These are phyloP conservation scores for Amanita polypyramis DNA, from an alignment of 768 basidiomycete genomes.

Conservation along the genomic window DNA sequence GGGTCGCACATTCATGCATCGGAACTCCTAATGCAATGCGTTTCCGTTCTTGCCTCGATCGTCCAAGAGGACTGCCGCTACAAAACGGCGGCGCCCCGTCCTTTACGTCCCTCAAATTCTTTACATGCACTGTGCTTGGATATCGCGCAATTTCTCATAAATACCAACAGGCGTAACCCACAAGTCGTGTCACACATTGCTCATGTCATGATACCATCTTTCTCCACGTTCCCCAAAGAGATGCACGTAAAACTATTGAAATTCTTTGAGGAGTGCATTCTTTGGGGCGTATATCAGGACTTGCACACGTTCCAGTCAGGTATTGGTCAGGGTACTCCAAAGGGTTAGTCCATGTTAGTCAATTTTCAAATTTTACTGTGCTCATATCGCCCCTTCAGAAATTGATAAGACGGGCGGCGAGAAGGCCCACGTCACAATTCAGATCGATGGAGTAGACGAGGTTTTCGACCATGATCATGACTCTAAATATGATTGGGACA, in stretches of 20 bases:
- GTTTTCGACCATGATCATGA: slow-evolving; percentile 10
- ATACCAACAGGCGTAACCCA: slow-evolving; percentile 40
- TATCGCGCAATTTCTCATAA: slow-evolving; percentile 56
- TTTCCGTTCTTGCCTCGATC: slow-evolving; percentile 51
- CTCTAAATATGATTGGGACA: slow-evolving; percentile 20
- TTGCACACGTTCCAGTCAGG: slow-evolving; percentile 27
- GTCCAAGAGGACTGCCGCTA: slow-evolving; percentile 67
- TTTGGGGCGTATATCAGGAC: slow-evolving; percentile 43
- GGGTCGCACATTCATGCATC: slow-evolving; percentile 26
- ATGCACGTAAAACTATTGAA: slow-evolving; percentile 55
- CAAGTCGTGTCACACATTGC: slow-evolving; percentile 48
- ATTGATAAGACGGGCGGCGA: slow-evolving; percentile 9
- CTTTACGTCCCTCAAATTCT: slow-evolving; percentile 60
- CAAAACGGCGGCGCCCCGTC: slow-evolving; percentile 45
- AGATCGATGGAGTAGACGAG: slow-evolving; percentile 41
- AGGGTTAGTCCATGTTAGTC: background rate
- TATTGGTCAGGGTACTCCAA: background rate
- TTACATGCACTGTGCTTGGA: slow-evolving; percentile 67
- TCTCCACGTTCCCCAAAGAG: slow-evolving; percentile 51
- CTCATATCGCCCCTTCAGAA: background rate
- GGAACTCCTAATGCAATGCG: slow-evolving; percentile 48
- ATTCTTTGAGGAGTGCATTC: slow-evolving; percentile 57
- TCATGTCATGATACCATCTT: slow-evolving; percentile 64
- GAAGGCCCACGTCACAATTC: slow-evolving; percentile 43
- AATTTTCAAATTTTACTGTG: background rate